These are phyloP conservation scores for Trypanosoma platydactyli DNA, from an alignment of 208 protist species.

Conservation along the genomic window DNA sequence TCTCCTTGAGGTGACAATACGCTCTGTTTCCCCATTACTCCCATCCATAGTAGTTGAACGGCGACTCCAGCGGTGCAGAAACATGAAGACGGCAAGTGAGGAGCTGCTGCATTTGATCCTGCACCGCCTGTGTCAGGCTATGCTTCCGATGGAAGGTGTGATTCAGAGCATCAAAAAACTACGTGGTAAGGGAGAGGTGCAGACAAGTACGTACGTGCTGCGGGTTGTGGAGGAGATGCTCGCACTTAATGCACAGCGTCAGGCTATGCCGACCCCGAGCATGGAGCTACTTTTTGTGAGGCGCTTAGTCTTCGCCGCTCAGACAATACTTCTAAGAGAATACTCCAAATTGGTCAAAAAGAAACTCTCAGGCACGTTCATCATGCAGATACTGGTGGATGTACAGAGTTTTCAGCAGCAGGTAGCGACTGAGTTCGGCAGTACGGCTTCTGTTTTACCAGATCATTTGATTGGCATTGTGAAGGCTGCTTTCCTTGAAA, in stretches of 20 bases:
- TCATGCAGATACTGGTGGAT: conserved; percentile 87
- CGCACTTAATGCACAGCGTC: conserved; percentile 45
- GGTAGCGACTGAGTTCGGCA: conserved; percentile 50
- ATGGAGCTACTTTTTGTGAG: conserved; percentile 66
- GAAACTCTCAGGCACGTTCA: conserved; percentile 60
- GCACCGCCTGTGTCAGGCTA: conserved; percentile 74
- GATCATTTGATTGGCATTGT: conserved; percentile 64
- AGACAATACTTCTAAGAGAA: conserved; percentile 65
- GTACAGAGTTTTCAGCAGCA: conserved; percentile 80
- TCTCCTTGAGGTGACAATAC: conserved; percentile 58
- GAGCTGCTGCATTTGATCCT: conserved; percentile 81
- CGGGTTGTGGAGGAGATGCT: conserved; percentile 51
- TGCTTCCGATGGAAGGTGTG: conserved; percentile 61
- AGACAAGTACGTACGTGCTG: conserved; percentile 59
- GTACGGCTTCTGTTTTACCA: conserved; percentile 50
- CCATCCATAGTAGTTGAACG: conserved; percentile 35
- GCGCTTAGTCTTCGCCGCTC: conserved; percentile 71
- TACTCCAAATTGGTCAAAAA: conserved; percentile 77
- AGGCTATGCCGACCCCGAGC: conserved; percentile 58
- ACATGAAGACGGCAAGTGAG: conserved; percentile 47
- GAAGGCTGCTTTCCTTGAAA: conserved; percentile 72
- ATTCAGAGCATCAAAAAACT: conserved; percentile 65
- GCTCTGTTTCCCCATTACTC: conserved; percentile 56
- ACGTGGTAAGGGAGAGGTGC: conserved; percentile 58
- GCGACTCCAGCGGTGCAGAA: conserved; percentile 40